Evolutionary conservation across 2,329 filamentous ascomycete species (phyloP), one percentile per base, ranked within the genome.

Genomic region (Cercospora citrullina): DNA sequence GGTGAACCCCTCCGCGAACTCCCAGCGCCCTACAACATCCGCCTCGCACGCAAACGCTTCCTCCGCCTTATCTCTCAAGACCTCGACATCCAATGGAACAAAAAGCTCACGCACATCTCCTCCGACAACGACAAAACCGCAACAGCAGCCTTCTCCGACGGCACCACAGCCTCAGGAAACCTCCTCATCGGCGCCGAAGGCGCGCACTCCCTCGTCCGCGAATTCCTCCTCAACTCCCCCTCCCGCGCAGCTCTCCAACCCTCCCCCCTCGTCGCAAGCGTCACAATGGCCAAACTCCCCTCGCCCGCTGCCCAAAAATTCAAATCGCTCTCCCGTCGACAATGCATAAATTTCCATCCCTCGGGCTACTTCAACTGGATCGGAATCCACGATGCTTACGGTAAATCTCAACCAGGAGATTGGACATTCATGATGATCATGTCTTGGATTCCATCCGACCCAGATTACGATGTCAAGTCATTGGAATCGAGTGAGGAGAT

Each of bases 151-250:
- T 77, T 77, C 69, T 70, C 72, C 51, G 73, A 77, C 33, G 73
- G 73, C 55, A 73, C 68, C 2, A 69, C 65, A 28, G 71, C 66
- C 21, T 70, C 67, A 9, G 75, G 65, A 4, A 70, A 74, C 57
- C 65, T 77, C 21, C 71, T 77, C 48, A 69, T 77, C 64, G 76
- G 77, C 53, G 72, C 18, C n/a, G 69, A 71, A 63, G 75, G 77
- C 21, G 79, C 81, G 3, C 75, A 74, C 71, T 78, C 75, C 36
- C 73, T 77, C 45, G 60, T 68, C 10, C 59, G 69, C n/a, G 65
- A 71, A 14, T 69, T 55, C 8, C 67, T 71, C 14, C 33, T 69
- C 12, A 65, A 65, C 10, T 65, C 65, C n/a, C 63, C 68, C 48
- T n/a, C 21, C 21, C 59, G 65, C 31, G 65, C 65, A 10, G 48